These are phyloP conservation scores for Ophiocytium majus DNA, from an alignment of 352 stramenopile genomes.

Conservation along the genomic window DNA sequence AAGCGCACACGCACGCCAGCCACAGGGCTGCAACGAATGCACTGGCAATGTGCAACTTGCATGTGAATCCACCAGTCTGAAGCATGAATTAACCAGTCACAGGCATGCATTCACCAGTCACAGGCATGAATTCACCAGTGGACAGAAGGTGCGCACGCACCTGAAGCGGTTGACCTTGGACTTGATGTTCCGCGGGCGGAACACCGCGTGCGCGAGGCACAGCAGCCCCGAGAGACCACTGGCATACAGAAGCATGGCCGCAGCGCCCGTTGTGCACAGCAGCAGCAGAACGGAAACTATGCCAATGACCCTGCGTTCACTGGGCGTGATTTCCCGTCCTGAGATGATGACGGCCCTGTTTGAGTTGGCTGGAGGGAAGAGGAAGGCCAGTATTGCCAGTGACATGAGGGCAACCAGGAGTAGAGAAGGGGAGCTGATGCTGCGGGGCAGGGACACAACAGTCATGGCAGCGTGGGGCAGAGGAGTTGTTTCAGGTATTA, in stretches of 20 bases:
- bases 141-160: no score
- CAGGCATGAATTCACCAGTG: no score
- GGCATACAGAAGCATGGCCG: conserved; percentile 32
- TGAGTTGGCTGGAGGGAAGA: conserved; percentile 35
- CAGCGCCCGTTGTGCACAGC: conserved; percentile 1
- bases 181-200: conserved; percentile 35
- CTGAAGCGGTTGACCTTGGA: conserved; percentile 44
- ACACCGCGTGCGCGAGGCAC: conserved; percentile 41
- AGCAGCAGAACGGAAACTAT: neutral
- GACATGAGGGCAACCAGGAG: conserved; percentile 28
- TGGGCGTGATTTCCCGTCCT: conserved; percentile 23
- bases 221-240: conserved; percentile 18
- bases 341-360: conserved; percentile 18
- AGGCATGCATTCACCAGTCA: no score
- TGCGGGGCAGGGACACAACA: neutral
- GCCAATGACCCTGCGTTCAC: conserved; percentile 30
- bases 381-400: conserved; percentile 33
- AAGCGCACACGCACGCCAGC: no score
- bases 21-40: no score
- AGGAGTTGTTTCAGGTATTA: neutral
- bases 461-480: neutral
- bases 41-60: no score
- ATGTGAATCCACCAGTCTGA: no score
- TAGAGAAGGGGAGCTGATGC: conserved; percentile 36
- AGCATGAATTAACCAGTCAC: no score